phyloP scores from a whole-genome alignment of 140 eudicot species.

The Cichorium intybus region DNA sequence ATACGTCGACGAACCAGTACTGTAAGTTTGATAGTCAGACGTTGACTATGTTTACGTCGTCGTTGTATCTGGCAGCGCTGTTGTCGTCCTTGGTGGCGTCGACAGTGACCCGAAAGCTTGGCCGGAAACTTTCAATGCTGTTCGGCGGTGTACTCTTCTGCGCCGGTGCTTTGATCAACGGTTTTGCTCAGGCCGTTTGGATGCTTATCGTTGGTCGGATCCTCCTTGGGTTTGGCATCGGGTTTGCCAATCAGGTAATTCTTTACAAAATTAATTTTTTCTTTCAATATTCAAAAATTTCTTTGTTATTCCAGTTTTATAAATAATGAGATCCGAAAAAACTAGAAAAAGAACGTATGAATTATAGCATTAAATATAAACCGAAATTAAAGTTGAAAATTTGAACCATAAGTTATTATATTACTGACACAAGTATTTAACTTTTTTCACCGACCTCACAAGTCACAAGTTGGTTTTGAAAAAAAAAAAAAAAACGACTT shows the following conservation, averaged over 20 bases:
- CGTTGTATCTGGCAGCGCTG: conserved; percentile 84
- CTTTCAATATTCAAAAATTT: not conserved
- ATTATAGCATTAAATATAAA: no score
- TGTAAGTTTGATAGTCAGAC: conserved; percentile 76
- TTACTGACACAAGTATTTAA: conserved; percentile 16
- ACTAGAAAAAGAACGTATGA: not conserved
- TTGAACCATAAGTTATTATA: not conserved
- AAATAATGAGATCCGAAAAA: not conserved
- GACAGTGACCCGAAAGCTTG: conserved; percentile 40
- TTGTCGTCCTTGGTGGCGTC: conserved; percentile 40
- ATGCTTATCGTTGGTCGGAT: conserved; percentile 53
- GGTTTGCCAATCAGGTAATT: conserved; percentile 47
- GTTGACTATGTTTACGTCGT: conserved; percentile 83
- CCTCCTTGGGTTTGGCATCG: conserved; percentile 48
- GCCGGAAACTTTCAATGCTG: conserved; percentile 40
- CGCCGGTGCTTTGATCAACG: conserved; percentile 40
- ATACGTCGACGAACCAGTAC: conserved; percentile 62
- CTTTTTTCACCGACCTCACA: conserved; percentile 21
- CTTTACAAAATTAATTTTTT: not conserved
- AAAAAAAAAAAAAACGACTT: no score
- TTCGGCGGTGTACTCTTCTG: conserved; percentile 36
- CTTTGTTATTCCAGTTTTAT: not conserved
- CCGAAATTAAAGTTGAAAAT: not conserved
- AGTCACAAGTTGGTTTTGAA: no score
- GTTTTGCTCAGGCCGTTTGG: conserved; percentile 42